Evolutionary conservation across 768 basidiomycete species (phyloP).

Genomic region (Leccinum subtestaceum): DNA sequence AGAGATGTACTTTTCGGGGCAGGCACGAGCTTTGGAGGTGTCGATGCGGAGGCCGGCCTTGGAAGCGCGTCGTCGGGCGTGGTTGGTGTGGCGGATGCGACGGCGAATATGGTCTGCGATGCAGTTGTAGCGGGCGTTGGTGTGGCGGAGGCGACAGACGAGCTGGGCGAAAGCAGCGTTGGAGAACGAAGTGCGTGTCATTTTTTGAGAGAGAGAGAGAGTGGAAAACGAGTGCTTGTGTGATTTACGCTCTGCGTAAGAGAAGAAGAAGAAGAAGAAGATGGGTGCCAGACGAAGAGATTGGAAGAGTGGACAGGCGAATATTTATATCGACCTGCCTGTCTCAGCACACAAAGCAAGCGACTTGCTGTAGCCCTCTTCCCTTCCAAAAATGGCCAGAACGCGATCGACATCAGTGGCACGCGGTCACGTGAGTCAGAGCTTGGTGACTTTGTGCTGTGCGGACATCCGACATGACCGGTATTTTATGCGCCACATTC

Average conservation of each 20-base stretch:
- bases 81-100: slow-evolving; percentile 37
- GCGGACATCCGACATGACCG: no score
- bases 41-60: slow-evolving; percentile 44
- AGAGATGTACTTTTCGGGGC: slow-evolving; percentile 41
- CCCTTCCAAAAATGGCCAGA: slow-evolving; percentile 1
- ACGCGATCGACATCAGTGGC: slow-evolving; percentile 8
- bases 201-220: not conserved
- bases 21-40: slow-evolving; percentile 39
- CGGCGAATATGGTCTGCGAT: slow-evolving; percentile 41
- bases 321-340: slow-evolving; percentile 22
- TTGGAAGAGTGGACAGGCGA: not conserved
- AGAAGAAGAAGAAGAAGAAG: not conserved
- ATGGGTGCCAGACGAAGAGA: slow-evolving; percentile 9
- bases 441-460: not conserved
- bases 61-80: slow-evolving; percentile 47
- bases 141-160: slow-evolving; percentile 39
- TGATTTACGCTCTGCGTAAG: slow-evolving; percentile 14
- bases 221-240: slow-evolving; percentile 12
- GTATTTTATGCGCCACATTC: not conserved
- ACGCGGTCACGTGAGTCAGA: not conserved
- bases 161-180: slow-evolving; percentile 36
- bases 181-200: slow-evolving; percentile 29
- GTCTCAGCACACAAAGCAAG: slow-evolving; percentile 23
- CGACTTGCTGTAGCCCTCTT: not conserved
- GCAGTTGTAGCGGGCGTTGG: slow-evolving; percentile 42